phyloP scores from a whole-genome alignment of 208 protist genomes.

The Acanthamoeba triangularis region DNA sequence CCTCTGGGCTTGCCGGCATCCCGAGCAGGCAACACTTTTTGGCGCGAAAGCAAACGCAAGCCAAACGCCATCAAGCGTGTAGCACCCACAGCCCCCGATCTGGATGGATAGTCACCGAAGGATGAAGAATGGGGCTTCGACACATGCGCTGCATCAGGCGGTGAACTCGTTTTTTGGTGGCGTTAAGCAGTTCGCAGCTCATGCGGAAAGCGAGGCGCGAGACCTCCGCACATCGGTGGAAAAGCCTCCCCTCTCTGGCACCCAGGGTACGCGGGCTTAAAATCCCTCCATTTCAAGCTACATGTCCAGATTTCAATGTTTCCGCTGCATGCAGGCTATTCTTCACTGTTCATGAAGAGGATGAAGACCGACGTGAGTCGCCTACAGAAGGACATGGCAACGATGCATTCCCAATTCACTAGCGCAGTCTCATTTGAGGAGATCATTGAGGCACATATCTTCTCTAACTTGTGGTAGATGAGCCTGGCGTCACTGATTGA shows the following conservation, averaged over 20 bases:
- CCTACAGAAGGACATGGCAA: slow-evolving; percentile 8
- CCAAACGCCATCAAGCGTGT: neutral
- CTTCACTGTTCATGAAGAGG: slow-evolving; percentile 5
- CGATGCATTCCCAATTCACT: slow-evolving; percentile 21
- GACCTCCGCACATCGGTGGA: neutral
- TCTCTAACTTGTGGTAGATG: neutral
- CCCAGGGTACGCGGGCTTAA: slow-evolving; percentile 1
- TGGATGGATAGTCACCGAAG: neutral
- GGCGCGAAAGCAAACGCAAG: too few relatives aligned
- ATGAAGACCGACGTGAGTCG: neutral
- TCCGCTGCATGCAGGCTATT: neutral
- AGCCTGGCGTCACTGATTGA: neutral
- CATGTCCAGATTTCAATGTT: too few relatives aligned
- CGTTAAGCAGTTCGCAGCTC: neutral
- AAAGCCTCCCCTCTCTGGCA: slow-evolving; percentile 34
- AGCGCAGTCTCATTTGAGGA: slow-evolving; percentile 5
- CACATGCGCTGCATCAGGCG: neutral
- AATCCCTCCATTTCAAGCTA: neutral
- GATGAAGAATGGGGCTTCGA: neutral
- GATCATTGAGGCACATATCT: neutral
- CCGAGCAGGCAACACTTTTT: too few relatives aligned
- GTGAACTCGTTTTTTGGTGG: neutral
- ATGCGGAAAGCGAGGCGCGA: neutral
- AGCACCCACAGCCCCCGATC: too few relatives aligned
- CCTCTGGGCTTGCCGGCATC: too few relatives aligned